Percentiles rank a stretch among this genome's conserved stretches.
These are phyloP conservation scores for Orbilia quercus DNA, from an alignment of 2,329 filamentous ascomycete species.

Conservation along the genomic window DNA sequence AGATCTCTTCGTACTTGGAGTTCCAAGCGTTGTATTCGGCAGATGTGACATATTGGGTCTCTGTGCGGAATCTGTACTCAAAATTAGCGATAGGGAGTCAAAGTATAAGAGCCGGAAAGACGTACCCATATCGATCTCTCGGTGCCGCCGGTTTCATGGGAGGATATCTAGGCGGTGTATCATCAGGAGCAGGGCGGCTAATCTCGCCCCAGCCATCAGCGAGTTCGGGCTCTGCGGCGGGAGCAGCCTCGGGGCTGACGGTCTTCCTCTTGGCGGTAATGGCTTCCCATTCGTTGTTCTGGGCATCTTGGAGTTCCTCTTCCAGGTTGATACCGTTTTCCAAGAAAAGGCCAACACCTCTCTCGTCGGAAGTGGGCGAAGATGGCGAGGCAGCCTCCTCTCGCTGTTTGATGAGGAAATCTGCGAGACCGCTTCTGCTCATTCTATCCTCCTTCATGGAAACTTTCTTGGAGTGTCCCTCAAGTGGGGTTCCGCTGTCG, in stretches of 20 bases:
- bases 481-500: slow-evolving; percentile 58
- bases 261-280: slow-evolving; percentile 53
- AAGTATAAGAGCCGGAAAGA: slow-evolving; percentile 18
- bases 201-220: slow-evolving; percentile 34
- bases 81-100: slow-evolving; percentile 35
- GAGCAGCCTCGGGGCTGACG: slow-evolving; percentile 9
- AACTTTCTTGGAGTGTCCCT: slow-evolving; percentile 56
- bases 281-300: slow-evolving; percentile 53
- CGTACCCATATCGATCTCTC: slow-evolving; percentile 60
- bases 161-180: slow-evolving; percentile 50
- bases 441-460: slow-evolving; percentile 58
- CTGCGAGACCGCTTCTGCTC: slow-evolving; percentile 55
- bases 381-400: slow-evolving; percentile 54
- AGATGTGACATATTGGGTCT: slow-evolving; percentile 79
- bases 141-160: slow-evolving; percentile 50
- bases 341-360: slow-evolving; percentile 53
- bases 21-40: slow-evolving; percentile 87
- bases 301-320: slow-evolving; percentile 42
- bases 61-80: slow-evolving; percentile 84
- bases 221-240: slow-evolving; percentile 24
- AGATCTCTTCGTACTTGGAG: slow-evolving; percentile 76
- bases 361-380: slow-evolving; percentile 52
- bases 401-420: slow-evolving; percentile 57
- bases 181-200: slow-evolving; percentile 38
- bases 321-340: slow-evolving; percentile 50